These are phyloP conservation scores for Phlebiopsis flavidoalba DNA, from an alignment of 768 basidiomycete genomes.

Conservation along the genomic window DNA sequence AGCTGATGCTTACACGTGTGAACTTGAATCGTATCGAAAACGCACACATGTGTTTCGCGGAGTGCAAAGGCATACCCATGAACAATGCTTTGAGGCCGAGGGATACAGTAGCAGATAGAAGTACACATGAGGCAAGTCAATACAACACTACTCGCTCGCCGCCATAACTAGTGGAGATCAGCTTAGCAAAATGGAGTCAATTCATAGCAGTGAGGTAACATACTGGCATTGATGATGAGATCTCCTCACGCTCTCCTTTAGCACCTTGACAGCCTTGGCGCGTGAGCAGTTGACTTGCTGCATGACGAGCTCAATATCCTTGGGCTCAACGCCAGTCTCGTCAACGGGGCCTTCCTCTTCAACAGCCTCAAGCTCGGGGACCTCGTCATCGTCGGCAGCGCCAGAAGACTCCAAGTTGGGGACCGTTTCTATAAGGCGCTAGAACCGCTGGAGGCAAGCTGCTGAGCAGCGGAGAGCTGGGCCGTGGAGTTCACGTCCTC, in stretches of 20 bases:
- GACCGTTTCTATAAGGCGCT: too few species aligned
- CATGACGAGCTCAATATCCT: constrained; percentile 95
- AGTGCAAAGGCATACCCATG: constrained; percentile 5
- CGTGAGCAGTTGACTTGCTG: constrained; percentile 85
- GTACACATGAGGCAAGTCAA: constrained; percentile 16
- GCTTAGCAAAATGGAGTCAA: constrained; percentile 5
- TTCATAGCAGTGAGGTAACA: constrained; percentile 31
- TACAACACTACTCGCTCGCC: constrained; percentile 68
- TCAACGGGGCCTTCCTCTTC: constrained; percentile 82
- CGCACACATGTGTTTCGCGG: background rate
- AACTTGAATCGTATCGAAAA: background rate
- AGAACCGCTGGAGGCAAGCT: constrained; percentile 52
- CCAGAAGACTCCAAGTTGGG: constrained; percentile 47
- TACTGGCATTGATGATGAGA: constrained; percentile 96
- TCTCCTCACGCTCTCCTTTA: constrained; percentile 93
- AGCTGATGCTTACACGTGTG: background rate
- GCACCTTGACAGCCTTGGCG: constrained; percentile 84
- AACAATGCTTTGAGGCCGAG: constrained; percentile 10
- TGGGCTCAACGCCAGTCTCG: constrained; percentile 85
- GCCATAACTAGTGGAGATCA: constrained; percentile 66
- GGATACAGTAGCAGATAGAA: constrained; percentile 22
- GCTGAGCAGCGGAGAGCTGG: constrained; percentile 74
- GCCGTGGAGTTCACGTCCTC: constrained; percentile 85
- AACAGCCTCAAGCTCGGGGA: constrained; percentile 77
- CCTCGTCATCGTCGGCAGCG: constrained; percentile 58